Base-by-base conservation (phyloP, 1,139 yeast species). In the Debaryomyces robertsiae region DNA sequence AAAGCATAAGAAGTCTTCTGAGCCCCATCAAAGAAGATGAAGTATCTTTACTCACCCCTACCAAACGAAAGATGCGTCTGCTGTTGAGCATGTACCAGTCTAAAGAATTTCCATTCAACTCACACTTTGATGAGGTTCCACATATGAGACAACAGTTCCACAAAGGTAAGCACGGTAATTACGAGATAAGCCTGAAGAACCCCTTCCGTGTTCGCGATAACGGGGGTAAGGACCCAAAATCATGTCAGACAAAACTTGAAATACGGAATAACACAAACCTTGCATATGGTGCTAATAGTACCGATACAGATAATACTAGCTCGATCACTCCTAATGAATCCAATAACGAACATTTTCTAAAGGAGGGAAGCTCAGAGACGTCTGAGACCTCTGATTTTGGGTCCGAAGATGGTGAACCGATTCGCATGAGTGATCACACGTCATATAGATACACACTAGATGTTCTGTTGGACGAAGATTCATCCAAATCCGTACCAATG, bases 331-430 rank as follows among this genome's bases (percentile, higher is more conserved):
- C 25, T 11, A 37, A 30, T 23, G 31, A 25, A 6, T 15, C 15
- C 9, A 35, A 19, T 27, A 14, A 27, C 3, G 22, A 19, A 19
- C 22, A 6, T 19, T 7, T 6, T 19, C 15, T 25, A n/a, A 25
- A 25, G 6, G 11, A 25, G n/a, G 36, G 7, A 25, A 22, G 10
- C 11, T 10, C 7, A 7, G 27, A 35, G 13, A 27, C 32, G 4
- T 33, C 41, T 1, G 32, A 29, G n/a, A 40, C 44, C 10, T 36
- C 40, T 11, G 32, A 36, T 9, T 13, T 42, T 3, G 38, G 27
- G 13, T 39, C 43, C 4, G 36, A 23, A 11, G 42, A 41, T 7
- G 14, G 14, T n/a, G 14, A 25, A 10, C 28, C 6, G 10, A 4
- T 5, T 25, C 14, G 6, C 6, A 10, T 6, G 11, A 9, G 10